Conservation (phyloP, 2,329 filamentous ascomycete genomes). For the Arthroderma sp. region DNA sequence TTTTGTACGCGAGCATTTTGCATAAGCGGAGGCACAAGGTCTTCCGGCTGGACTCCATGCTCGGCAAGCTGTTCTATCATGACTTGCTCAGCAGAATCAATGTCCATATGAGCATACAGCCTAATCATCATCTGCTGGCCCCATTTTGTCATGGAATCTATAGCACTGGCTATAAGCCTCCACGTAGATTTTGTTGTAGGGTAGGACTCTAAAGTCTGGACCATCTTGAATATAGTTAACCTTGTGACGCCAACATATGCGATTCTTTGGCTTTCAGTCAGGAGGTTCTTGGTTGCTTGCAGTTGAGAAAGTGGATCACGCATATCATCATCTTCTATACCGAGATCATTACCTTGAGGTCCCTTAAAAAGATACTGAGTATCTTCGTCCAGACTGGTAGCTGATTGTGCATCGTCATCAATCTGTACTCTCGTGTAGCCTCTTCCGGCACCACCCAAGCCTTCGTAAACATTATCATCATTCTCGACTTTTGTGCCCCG, state of each 20-base stretch:
- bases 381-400: slow-evolving; percentile 93
- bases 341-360: slow-evolving; percentile 47
- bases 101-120: slow-evolving; percentile 92
- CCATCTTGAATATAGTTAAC: slow-evolving; percentile 66
- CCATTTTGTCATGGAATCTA: slow-evolving; percentile 86
- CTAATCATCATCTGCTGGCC: slow-evolving; percentile 96
- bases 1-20: slow-evolving; percentile 88
- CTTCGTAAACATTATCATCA: slow-evolving; percentile 59
- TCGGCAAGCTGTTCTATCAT: slow-evolving; percentile 97
- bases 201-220: slow-evolving; percentile 51
- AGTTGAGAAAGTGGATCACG: slow-evolving; percentile 80
- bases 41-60: slow-evolving; percentile 73
- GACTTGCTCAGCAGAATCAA: slow-evolving; percentile 72
- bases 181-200: slow-evolving; percentile 52
- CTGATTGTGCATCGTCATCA: slow-evolving; percentile 87
- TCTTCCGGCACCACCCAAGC: slow-evolving; percentile 77
- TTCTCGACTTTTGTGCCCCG: slow-evolving; percentile 58
- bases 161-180: slow-evolving; percentile 55
- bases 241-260: slow-evolving; percentile 88
- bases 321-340: slow-evolving; percentile 61
- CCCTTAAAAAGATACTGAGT: slow-evolving; percentile 91
- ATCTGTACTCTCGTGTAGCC: slow-evolving; percentile 92
- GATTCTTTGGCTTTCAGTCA: slow-evolving; percentile 90
- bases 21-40: slow-evolving; percentile 77
- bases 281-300: slow-evolving; percentile 85